Evolutionary conservation across 2,329 filamentous ascomycete species (phyloP).

Genomic region (Fusarium decemcellulare): DNA sequence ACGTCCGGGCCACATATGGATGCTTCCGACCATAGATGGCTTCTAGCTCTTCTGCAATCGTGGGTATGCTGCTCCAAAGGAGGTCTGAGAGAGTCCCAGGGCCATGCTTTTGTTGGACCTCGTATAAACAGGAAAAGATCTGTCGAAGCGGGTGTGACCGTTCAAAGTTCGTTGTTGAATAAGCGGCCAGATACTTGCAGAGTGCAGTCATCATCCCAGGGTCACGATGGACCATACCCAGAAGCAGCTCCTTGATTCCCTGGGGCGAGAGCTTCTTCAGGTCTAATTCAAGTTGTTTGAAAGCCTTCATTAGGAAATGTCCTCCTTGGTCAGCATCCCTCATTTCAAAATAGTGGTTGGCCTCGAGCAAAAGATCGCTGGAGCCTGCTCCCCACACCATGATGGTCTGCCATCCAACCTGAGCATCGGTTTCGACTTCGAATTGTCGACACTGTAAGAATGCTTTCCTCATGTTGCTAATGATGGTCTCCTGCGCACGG

Average conservation of each 20-base stretch:
- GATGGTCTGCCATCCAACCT: constrained; percentile 57
- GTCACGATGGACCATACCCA: constrained; percentile 61
- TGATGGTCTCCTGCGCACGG: constrained; percentile 60
- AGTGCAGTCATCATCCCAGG: constrained; percentile 61
- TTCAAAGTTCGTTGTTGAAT: constrained; percentile 60
- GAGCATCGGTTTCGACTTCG: constrained; percentile 55
- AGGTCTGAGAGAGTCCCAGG: constrained; percentile 59
- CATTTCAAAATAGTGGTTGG: constrained; percentile 59
- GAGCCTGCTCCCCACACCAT: constrained; percentile 62
- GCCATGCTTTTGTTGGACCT: constrained; percentile 62
- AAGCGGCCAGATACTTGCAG: constrained; percentile 61
- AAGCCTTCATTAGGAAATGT: constrained; percentile 57
- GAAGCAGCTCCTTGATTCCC: constrained; percentile 58
- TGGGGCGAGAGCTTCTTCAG: constrained; percentile 60
- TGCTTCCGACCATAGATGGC: constrained; percentile 60
- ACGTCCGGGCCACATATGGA: constrained; percentile 59
- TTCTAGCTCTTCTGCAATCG: constrained; percentile 60
- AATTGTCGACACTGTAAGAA: constrained; percentile 61
- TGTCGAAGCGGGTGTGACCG: constrained; percentile 59
- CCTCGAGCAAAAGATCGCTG: constrained; percentile 60
- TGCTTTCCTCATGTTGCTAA: constrained; percentile 60
- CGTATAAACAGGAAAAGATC: constrained; percentile 60
- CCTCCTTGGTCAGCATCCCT: constrained; percentile 58
- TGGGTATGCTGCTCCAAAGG: constrained; percentile 58
- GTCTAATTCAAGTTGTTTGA: constrained; percentile 59